Conservation (phyloP, 495 filamentous ascomycete species). For the Oleoguttula mirabilis region DNA sequence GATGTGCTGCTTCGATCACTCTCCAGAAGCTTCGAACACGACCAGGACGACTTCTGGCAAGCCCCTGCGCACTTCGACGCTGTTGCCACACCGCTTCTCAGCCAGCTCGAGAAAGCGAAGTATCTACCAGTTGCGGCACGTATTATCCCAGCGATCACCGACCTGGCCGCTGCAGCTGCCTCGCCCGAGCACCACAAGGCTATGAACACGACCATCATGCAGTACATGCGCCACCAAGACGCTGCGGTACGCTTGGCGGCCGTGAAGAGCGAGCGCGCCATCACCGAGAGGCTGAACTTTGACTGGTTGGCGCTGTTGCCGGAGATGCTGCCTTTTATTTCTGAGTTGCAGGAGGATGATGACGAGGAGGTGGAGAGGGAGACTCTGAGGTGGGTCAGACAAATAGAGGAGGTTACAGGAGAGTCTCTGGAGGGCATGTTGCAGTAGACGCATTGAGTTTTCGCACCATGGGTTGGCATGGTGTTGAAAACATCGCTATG, state of each 20-base stretch:
- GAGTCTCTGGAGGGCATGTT: slow-evolving; percentile 85
- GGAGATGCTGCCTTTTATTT: slow-evolving; percentile 90
- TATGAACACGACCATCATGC: slow-evolving; percentile 63
- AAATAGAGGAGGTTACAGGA: slow-evolving; percentile 75
- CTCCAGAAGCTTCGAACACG: slow-evolving; percentile 62
- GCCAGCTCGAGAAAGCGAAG: slow-evolving; percentile 40
- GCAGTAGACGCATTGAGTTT: slow-evolving; percentile 51
- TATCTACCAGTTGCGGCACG: slow-evolving; percentile 25
- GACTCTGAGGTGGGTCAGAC: slow-evolving; percentile 71
- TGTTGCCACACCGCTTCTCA: slow-evolving; percentile 54
- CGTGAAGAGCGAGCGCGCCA: slow-evolving; percentile 60
- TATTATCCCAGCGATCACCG: slow-evolving; percentile 49
- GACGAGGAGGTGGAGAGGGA: slow-evolving; percentile 84
- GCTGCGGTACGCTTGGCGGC: slow-evolving; percentile 60
- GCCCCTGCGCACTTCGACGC: slow-evolving; percentile 68
- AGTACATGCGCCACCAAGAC: slow-evolving; percentile 58
- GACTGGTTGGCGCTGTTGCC: slow-evolving; percentile 84
- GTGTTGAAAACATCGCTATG: no score
- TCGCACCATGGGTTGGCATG: no score
- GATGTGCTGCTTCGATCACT: slow-evolving; percentile 53
- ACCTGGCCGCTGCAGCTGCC: slow-evolving; percentile 65
- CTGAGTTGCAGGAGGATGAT: slow-evolving; percentile 89
- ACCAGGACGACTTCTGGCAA: slow-evolving; percentile 84
- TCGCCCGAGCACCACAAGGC: slow-evolving; percentile 81
- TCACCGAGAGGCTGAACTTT: slow-evolving; percentile 70